Percentiles rank a stretch among this genome's conserved stretches.
Evolutionary conservation across 1,284 basidiomycete genomes (phyloP).

Genomic region (Apiotrichum brassicae): DNA sequence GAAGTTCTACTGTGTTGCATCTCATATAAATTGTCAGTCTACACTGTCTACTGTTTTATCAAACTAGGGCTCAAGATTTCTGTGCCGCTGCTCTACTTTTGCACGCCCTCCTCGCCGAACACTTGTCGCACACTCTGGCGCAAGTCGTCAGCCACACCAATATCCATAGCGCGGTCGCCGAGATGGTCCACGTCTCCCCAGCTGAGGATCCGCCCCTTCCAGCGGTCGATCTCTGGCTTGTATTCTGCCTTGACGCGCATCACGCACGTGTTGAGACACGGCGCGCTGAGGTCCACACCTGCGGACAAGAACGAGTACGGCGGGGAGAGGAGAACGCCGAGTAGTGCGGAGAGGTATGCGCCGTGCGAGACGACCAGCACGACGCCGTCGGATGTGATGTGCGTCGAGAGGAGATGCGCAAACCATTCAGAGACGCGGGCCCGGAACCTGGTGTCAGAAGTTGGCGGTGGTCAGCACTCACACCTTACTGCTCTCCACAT

Average conservation of each 20-base stretch:
- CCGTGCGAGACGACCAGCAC: slow-evolving; percentile 40
- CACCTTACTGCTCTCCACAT: slow-evolving; percentile 26
- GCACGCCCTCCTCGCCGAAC: neutral
- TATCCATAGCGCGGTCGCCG: neutral
- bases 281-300: slow-evolving; percentile 15
- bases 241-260: slow-evolving; percentile 23
- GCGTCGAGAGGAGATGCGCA: slow-evolving; percentile 13
- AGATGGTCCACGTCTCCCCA: slow-evolving; percentile 32
- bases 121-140: neutral
- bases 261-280: slow-evolving; percentile 31
- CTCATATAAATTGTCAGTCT: too few species aligned
- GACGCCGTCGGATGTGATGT: slow-evolving; percentile 2
- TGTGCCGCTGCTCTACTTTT: neutral
- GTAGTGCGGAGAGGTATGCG: slow-evolving; percentile 32
- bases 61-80: too few species aligned
- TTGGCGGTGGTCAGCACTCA: slow-evolving; percentile 7
- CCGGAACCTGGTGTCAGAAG: slow-evolving; percentile 12
- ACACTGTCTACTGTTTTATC: too few species aligned
- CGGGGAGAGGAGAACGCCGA: slow-evolving; percentile 19
- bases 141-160: slow-evolving; percentile 11
- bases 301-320: slow-evolving; percentile 4
- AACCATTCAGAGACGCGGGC: slow-evolving; percentile 19
- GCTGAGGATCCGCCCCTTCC: slow-evolving; percentile 19
- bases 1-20: too few species aligned
- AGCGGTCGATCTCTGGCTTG: slow-evolving; percentile 3